Conservation (phyloP, 1,139 yeast genomes). For the Saccharomyces hybrid region DNA sequence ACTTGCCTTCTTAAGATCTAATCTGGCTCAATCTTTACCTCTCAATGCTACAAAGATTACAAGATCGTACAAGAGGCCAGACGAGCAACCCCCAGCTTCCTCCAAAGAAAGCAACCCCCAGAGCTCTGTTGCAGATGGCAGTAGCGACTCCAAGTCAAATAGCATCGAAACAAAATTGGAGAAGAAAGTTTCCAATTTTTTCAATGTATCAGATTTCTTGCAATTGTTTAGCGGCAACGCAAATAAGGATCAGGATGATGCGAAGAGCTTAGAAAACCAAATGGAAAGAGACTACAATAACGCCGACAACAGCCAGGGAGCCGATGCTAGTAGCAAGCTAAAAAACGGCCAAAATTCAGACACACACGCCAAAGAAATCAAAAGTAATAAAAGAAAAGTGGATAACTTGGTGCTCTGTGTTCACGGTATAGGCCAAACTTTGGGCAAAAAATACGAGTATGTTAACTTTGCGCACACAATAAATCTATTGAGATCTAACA, state of each 20-base stretch:
- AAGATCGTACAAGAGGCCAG: constrained; percentile 20
- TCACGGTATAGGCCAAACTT: constrained; percentile 90
- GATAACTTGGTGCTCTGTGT: constrained; percentile 79
- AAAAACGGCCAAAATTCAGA: neutral
- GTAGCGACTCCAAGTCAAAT: neutral
- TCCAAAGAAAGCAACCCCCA: constrained; percentile 1
- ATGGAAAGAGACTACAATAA: constrained; percentile 48
- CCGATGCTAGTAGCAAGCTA: constrained; percentile 14
- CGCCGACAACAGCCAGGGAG: constrained; percentile 28
- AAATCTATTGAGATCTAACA: constrained; percentile 56
- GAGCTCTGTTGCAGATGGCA: constrained; percentile 10
- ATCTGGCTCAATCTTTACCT: constrained; percentile 22
- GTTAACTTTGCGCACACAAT: constrained; percentile 84
- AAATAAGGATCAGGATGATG: constrained; percentile 20
- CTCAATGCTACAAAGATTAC: constrained; percentile 20
- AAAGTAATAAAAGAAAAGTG: constrained; percentile 40
- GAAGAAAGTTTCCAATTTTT: neutral
- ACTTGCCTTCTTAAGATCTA: constrained; percentile 26
- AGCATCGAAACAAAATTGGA: neutral
- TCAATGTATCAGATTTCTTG: neutral
- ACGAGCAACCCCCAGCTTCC: neutral
- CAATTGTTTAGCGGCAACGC: neutral
- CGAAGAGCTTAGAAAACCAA: constrained; percentile 35
- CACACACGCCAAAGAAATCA: neutral
- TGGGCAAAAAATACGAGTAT: constrained; percentile 71